A percentile compares a stretch with the other conserved stretches of the same genome.
These are phyloP conservation scores for Haplosporangium gracile DNA, from an alignment of 192 early-diverging fungal species.

Conservation along the genomic window DNA sequence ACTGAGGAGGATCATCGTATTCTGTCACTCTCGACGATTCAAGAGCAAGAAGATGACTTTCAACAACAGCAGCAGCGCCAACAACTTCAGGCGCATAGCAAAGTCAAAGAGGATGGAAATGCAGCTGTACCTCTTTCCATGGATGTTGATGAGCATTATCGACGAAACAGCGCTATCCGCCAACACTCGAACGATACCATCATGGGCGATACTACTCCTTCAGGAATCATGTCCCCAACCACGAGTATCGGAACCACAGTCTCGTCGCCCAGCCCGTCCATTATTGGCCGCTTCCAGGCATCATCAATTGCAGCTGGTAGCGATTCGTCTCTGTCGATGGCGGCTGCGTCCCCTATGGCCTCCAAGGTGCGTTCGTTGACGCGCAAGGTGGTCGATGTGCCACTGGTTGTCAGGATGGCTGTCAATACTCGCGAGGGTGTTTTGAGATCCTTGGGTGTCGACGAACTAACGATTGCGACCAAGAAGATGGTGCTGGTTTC, in stretches of 20 bases:
- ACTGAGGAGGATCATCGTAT: conserved; percentile 14
- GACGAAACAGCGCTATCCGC: not conserved
- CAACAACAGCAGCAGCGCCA: not conserved
- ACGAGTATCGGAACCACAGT: conserved; percentile 21
- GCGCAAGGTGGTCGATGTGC: conserved; percentile 65
- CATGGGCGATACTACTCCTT: conserved; percentile 36
- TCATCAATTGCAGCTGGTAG: conserved; percentile 9
- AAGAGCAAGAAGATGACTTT: conserved; percentile 16
- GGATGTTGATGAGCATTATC: not conserved
- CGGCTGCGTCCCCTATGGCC: conserved; percentile 23
- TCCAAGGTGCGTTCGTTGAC: conserved; percentile 10
- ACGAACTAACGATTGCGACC: conserved; percentile 55
- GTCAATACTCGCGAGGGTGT: conserved; percentile 57
- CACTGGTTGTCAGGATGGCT: conserved; percentile 64
- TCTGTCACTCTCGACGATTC: not conserved
- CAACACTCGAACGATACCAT: conserved; percentile 21
- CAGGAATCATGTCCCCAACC: conserved; percentile 38
- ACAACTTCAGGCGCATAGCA: not conserved
- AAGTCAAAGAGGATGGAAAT: not conserved
- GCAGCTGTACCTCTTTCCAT: not conserved
- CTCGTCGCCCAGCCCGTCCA: conserved; percentile 32
- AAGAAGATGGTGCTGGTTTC: conserved; percentile 64
- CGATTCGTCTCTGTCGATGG: conserved; percentile 25
- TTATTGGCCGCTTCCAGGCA: conserved; percentile 10
- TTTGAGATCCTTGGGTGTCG: conserved; percentile 57